Percentiles rank a stretch among this genome's conserved stretches.
phyloP scores from a whole-genome alignment of 371 early-diverging fungal genomes.

The Mucor saturninus region DNA sequence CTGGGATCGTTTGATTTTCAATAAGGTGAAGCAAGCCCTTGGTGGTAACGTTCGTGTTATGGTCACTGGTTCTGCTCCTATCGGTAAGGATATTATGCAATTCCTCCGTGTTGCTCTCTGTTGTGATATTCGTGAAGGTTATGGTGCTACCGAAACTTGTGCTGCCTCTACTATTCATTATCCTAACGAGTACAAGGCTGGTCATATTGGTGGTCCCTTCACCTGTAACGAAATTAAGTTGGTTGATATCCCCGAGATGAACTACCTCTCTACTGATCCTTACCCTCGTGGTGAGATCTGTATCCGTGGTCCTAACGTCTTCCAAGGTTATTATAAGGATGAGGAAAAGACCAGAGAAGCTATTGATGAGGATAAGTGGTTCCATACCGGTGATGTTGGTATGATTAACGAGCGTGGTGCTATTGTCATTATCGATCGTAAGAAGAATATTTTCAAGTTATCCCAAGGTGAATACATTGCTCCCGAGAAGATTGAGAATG shows the following conservation, averaged over 20 bases:
- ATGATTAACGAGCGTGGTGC: constrained; percentile 71
- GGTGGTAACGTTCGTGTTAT: constrained; percentile 90
- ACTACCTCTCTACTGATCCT: constrained; percentile 82
- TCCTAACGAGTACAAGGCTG: constrained; percentile 55
- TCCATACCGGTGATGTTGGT: constrained; percentile 91
- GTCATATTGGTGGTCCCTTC: constrained; percentile 79
- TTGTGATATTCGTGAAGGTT: constrained; percentile 76
- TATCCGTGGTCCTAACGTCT: constrained; percentile 82
- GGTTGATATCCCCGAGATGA: constrained; percentile 88
- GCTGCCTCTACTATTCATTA: constrained; percentile 66
- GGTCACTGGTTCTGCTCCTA: constrained; percentile 92
- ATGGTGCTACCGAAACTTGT: constrained; percentile 89
- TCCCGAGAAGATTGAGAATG: constrained; percentile 93
- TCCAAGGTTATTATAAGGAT: constrained; percentile 85
- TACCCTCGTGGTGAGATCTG: constrained; percentile 91
- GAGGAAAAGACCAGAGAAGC: constrained; percentile 82
- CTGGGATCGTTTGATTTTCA: constrained; percentile 93
- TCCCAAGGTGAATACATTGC: constrained; percentile 95
- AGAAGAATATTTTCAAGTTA: constrained; percentile 98
- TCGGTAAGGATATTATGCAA: constrained; percentile 80
- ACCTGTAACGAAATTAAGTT: constrained; percentile 81
- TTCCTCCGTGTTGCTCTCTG: constrained; percentile 89
- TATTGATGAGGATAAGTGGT: constrained; percentile 89
- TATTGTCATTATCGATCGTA: constrained; percentile 89
- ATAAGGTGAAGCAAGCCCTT: constrained; percentile 76